These are phyloP conservation scores for Hylodesmum podocarpum DNA, from an alignment of 306 rosid genomes.

Conservation along the genomic window DNA sequence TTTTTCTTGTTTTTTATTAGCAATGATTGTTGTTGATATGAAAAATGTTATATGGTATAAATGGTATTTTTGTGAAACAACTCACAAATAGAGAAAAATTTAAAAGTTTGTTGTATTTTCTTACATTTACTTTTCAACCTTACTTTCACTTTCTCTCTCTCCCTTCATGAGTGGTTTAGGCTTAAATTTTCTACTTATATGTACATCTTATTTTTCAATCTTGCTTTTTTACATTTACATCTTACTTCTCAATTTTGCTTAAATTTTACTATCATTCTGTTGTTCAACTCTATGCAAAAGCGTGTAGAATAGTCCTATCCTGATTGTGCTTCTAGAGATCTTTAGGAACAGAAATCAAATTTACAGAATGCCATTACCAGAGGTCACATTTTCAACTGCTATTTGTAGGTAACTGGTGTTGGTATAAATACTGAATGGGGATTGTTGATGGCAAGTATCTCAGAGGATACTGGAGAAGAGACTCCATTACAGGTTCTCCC, in stretches of 20 bases:
- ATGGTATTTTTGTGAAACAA: slow-evolving; percentile 3
- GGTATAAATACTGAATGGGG: slow-evolving; percentile 99
- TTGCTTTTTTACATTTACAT: too few relatives aligned
- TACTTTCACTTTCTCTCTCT: not conserved
- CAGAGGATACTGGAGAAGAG: slow-evolving; percentile 97
- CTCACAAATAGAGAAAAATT: not conserved
- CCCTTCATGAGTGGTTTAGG: not conserved
- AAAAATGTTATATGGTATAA: slow-evolving; percentile 5
- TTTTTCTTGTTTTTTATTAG: slow-evolving; percentile 6
- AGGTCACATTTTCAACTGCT: slow-evolving; percentile 22
- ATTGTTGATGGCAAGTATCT: slow-evolving; percentile 97
- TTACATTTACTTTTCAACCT: not conserved
- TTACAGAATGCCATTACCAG: slow-evolving; percentile 21
- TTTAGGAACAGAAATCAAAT: not conserved
- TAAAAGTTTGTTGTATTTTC: not conserved
- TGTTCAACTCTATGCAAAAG: slow-evolving; percentile 16
- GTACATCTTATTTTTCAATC: too few relatives aligned
- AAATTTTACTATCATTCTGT: not conserved
- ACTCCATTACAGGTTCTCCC: slow-evolving; percentile 88
- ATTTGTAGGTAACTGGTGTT: slow-evolving; percentile 85
- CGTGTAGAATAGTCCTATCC: slow-evolving; percentile 2
- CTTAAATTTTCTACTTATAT: too few relatives aligned
- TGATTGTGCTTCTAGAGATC: slow-evolving; percentile 8
- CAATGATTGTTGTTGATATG: not conserved
- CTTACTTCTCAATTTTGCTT: too few relatives aligned